phyloP scores from a whole-genome alignment of 148 eudicot genomes.

The Persicaria maculosa region DNA sequence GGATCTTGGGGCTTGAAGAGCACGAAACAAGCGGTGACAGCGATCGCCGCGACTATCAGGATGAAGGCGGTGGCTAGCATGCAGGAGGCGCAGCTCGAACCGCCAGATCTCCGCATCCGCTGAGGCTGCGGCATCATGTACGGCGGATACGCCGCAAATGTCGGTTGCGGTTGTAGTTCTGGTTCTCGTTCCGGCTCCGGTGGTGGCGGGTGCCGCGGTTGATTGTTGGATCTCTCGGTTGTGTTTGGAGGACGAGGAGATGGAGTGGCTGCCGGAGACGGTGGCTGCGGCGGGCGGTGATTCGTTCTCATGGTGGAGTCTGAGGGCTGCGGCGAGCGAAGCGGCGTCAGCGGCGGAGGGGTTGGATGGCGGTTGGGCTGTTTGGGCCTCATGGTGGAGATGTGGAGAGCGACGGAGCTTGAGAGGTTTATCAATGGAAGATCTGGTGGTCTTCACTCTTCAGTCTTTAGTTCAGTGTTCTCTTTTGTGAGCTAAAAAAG shows the following conservation, averaged over 20 bases:
- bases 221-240: conserved; percentile 1
- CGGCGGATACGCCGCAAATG: conserved; percentile 10
- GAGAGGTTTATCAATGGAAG: conserved; percentile 4
- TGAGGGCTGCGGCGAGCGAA: conserved; percentile 1
- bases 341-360: not conserved
- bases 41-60: conserved; percentile 28
- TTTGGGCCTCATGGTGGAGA: not conserved
- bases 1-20: conserved; percentile 75
- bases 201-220: conserved; percentile 5
- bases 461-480: not conserved
- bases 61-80: conserved; percentile 63
- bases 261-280: not conserved
- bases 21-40: conserved; percentile 42
- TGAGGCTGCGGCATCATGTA: conserved; percentile 13
- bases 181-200: conserved; percentile 4
- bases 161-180: conserved; percentile 1
- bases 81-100: conserved; percentile 56
- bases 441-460: not conserved
- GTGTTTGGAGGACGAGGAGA: conserved; percentile 6
- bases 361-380: not conserved
- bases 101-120: conserved; percentile 21
- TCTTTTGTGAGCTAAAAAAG: not conserved
- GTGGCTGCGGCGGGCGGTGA: not conserved
- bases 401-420: not conserved
- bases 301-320: conserved; percentile 4